A percentile compares a stretch with the other conserved stretches of the same genome.
phyloP scores from a whole-genome alignment of 176 grass and related monocot species.

The Carex pumila region DNA sequence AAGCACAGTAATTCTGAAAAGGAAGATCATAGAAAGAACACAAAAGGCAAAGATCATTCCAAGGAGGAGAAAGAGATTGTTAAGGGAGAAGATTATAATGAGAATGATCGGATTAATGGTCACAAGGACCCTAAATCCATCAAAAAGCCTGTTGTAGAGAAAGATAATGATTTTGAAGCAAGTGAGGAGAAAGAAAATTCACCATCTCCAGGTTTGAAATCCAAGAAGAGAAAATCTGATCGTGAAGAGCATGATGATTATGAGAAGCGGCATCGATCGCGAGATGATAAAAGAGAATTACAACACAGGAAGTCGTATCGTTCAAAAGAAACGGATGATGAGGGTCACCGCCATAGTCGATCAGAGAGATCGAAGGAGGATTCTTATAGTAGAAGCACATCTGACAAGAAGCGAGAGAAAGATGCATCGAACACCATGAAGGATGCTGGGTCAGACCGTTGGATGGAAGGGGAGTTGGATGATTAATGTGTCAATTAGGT shows the following conservation, averaged over 20 bases:
- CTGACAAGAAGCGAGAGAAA: slow-evolving; percentile 15
- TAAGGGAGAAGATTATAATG: neutral
- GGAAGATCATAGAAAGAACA: slow-evolving; percentile 46
- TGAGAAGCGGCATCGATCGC: slow-evolving; percentile 8
- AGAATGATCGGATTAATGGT: neutral
- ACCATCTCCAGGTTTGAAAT: slow-evolving; percentile 36
- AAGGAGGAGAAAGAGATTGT: slow-evolving; percentile 48
- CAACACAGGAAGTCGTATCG: slow-evolving; percentile 43
- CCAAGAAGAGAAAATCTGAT: slow-evolving; percentile 37
- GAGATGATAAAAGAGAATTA: neutral
- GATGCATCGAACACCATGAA: slow-evolving; percentile 5
- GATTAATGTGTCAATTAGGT: slow-evolving; percentile 15
- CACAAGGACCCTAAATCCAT: slow-evolving; percentile 46
- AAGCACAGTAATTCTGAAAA: slow-evolving; percentile 46
- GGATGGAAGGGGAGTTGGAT: slow-evolving; percentile 25
- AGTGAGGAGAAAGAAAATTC: slow-evolving; percentile 27
- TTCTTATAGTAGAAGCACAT: neutral
- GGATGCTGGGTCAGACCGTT: slow-evolving; percentile 13
- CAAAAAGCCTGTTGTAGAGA: slow-evolving; percentile 28
- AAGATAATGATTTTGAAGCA: slow-evolving; percentile 16
- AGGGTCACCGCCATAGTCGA: slow-evolving; percentile 21
- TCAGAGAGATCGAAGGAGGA: slow-evolving; percentile 35
- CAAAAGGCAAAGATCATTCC: slow-evolving; percentile 44
- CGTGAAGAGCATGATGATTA: slow-evolving; percentile 24
- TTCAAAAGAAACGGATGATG: slow-evolving; percentile 30